Evolutionary conservation across 1,284 basidiomycete species (phyloP).

Genomic region (Sanghuangporus baumii): DNA sequence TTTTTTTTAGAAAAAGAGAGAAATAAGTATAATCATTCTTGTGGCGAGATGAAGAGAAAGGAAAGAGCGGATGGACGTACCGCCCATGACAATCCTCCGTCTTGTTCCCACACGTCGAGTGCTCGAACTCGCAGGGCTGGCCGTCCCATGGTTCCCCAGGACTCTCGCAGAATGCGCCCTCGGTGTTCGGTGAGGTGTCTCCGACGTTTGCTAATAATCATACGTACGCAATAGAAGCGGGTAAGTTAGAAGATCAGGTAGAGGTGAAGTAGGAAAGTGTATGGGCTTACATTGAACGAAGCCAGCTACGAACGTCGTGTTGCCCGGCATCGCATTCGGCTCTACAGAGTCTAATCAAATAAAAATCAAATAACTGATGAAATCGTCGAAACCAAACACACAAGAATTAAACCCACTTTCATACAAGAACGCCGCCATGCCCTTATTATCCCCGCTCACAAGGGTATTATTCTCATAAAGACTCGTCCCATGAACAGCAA

Average conservation of each 20-base stretch:
- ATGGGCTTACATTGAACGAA: conserved; percentile 57
- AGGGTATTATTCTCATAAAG: conserved; percentile 78
- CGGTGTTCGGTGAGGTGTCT: conserved; percentile 71
- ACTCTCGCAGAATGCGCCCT: conserved; percentile 73
- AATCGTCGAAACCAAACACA: not conserved
- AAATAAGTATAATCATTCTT: too few species aligned
- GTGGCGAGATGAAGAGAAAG: not conserved
- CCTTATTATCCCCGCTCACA: conserved; percentile 74
- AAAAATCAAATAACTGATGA: not conserved
- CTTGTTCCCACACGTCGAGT: conserved; percentile 70
- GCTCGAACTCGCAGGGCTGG: conserved; percentile 55
- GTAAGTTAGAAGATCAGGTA: not conserved
- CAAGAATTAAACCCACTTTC: conserved; percentile 42
- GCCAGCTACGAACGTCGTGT: conserved; percentile 66
- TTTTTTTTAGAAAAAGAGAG: too few species aligned
- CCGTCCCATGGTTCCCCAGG: conserved; percentile 66
- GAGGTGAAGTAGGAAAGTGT: not conserved
- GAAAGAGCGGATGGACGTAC: conserved; percentile 31
- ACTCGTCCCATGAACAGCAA: conserved; percentile 77
- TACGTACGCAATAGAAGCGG: not conserved
- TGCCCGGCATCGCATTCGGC: conserved; percentile 61
- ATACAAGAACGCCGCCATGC: conserved; percentile 75
- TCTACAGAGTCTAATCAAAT: conserved; percentile 47
- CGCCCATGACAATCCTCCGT: conserved; percentile 66
- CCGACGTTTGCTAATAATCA: conserved; percentile 59